Conservation (phyloP, 1,284 basidiomycete species). For the Ganoderma boninense region DNA sequence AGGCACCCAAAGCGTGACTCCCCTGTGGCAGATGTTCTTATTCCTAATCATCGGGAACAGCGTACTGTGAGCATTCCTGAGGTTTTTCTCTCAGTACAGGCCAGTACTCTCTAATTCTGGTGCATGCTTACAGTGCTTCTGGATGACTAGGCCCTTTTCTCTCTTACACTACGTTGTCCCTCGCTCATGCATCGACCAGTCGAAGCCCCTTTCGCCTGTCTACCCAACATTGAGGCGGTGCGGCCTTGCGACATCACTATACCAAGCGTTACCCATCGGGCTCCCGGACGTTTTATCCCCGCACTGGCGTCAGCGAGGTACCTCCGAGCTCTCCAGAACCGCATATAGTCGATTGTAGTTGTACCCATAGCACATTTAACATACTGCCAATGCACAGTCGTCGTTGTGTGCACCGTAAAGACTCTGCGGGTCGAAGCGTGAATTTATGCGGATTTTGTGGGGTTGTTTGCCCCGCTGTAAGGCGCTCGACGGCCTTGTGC, state of each 20-base stretch:
- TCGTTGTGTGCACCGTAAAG: background rate
- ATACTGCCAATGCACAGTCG: background rate
- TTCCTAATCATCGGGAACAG: background rate
- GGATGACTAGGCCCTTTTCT: too few species aligned
- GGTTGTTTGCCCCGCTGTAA: background rate
- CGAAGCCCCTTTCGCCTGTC: too few species aligned
- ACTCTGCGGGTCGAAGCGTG: background rate
- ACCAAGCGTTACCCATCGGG: background rate
- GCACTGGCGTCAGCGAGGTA: slow-evolving; percentile 14
- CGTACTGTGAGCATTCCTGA: background rate
- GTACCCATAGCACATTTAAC: background rate
- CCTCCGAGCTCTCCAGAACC: background rate
- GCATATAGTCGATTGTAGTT: background rate
- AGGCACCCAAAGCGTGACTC: slow-evolving; percentile 35
- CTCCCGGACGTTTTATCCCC: slow-evolving; percentile 5
- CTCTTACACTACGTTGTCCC: too few species aligned
- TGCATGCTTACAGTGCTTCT: too few species aligned
- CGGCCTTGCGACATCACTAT: too few species aligned
- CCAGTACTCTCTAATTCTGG: too few species aligned
- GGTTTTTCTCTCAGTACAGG: too few species aligned
- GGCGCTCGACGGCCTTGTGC: slow-evolving; percentile 13
- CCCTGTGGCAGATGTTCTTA: background rate
- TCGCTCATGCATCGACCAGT: too few species aligned
- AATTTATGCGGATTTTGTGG: background rate
- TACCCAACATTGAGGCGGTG: too few species aligned